Conservation (phyloP, 2,329 filamentous ascomycete genomes). For the Pseudopithomyces maydicus region DNA sequence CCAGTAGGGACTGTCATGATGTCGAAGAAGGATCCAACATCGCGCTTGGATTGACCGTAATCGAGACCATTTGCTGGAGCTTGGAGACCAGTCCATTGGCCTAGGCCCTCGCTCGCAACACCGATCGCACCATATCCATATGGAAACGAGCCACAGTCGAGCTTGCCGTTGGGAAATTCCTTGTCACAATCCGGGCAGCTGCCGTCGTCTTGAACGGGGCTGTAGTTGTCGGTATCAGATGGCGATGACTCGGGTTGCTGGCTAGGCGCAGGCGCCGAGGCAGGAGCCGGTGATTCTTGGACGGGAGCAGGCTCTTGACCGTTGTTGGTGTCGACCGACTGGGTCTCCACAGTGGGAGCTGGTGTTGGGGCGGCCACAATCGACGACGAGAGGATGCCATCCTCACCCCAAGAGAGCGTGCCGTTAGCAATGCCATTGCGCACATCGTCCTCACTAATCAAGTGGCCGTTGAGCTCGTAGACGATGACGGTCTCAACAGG, state of each 20-base stretch:
- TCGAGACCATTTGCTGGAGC: slow-evolving; percentile 36
- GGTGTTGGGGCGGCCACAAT: slow-evolving; percentile 21
- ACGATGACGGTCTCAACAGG: slow-evolving; percentile 67
- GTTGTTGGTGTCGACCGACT: slow-evolving; percentile 6
- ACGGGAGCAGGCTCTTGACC: not conserved
- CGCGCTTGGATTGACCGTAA: slow-evolving; percentile 17
- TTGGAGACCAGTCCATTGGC: slow-evolving; percentile 83
- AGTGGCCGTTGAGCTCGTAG: slow-evolving; percentile 72
- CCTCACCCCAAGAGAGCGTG: slow-evolving; percentile 66
- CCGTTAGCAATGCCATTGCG: slow-evolving; percentile 73
- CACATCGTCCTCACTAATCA: slow-evolving; percentile 68
- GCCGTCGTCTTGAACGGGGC: slow-evolving; percentile 23
- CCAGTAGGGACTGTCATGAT: slow-evolving; percentile 71
- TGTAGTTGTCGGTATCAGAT: slow-evolving; percentile 22
- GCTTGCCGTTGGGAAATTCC: slow-evolving; percentile 75
- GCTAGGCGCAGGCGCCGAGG: slow-evolving; percentile 14
- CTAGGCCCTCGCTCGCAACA: slow-evolving; percentile 70
- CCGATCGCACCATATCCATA: slow-evolving; percentile 78
- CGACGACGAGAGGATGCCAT: slow-evolving; percentile 55
- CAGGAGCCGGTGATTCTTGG: not conserved
- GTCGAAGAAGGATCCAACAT: slow-evolving; percentile 50
- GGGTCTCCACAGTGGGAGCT: slow-evolving; percentile 14
- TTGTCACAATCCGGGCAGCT: slow-evolving; percentile 60
- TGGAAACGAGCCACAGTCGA: slow-evolving; percentile 77
- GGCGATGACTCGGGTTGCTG: slow-evolving; percentile 17